Evolutionary conservation across 805 yeast genomes (phyloP).

Genomic region (Hanseniaspora vineae): DNA sequence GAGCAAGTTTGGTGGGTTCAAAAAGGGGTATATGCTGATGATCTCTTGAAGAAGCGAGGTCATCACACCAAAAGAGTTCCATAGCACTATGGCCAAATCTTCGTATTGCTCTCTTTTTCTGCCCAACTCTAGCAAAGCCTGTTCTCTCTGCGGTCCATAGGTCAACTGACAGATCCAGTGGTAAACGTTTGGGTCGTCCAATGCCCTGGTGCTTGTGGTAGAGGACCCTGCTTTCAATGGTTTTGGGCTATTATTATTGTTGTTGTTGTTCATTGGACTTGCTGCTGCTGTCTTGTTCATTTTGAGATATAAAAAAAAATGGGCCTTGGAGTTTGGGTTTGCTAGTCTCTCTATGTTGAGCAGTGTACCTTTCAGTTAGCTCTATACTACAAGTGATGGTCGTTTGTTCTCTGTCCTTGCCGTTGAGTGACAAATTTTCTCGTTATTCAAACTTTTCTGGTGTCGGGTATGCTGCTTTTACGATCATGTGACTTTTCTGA

Average conservation of each 20-base stretch:
- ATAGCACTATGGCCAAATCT: constrained; percentile 79
- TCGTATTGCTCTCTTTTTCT: constrained; percentile 91
- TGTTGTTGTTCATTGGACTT: no score
- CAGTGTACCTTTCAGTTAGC: no score
- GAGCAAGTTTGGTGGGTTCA: constrained; percentile 63
- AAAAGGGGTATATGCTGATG: constrained; percentile 75
- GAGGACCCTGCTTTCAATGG: no score
- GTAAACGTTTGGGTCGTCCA: constrained; percentile 72
- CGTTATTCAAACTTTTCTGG: no score
- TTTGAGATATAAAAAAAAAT: no score
- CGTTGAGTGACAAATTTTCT: no score
- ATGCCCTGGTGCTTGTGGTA: constrained; percentile 26
- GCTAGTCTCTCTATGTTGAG: no score
- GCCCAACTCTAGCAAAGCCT: constrained; percentile 84
- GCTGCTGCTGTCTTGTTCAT: no score
- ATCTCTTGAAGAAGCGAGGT: constrained; percentile 82
- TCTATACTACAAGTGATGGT: no score
- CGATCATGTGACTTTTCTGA: background rate
- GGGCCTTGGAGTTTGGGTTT: no score
- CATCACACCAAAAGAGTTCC: constrained; percentile 97
- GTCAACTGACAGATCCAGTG: constrained; percentile 85
- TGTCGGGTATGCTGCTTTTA: background rate
- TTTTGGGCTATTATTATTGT: no score
- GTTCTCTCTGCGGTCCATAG: constrained; percentile 83
- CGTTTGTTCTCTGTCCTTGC: no score